Base-by-base conservation (phyloP, 2,329 filamentous ascomycete species). In the Penicillium sp. region DNA sequence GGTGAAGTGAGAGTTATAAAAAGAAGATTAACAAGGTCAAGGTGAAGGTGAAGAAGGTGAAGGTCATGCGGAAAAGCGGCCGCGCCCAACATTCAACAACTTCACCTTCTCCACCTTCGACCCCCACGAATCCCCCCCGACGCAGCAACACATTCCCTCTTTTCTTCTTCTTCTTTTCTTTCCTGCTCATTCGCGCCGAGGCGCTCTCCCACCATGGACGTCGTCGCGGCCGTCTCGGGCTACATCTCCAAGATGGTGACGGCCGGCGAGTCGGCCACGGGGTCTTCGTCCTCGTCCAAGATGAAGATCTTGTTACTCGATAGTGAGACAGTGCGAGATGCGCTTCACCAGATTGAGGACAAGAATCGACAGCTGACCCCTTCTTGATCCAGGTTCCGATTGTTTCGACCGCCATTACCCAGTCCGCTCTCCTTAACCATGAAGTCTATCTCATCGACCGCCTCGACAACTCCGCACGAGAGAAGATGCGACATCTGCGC, bases 231-330 rank as follows among this genome's bases (percentile, higher is more conserved):
- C 64, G 88, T 97, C 71, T 89, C 92, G 67, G 90, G 91, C 77
- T 99, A 99, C 81, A 89, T 99, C 81, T 89, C 88, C 74, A 96
- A 92, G 83, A 96, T 99, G 86, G 87, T 97, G 74, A 89, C 91
- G 62, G 86, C 86, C 62, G 90, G 90, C 69, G 92, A 96, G 79
- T 71, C 75, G 69, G 81, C 85, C 46, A 77, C 81, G 39, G 84
- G 85, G 54, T 67, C 71, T 56, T 83, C 85, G 40, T 82, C 87
- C 47, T 87, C 87, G 47, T 87, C 90, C 19, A 97, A 97, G 81
- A 99, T 99, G 94, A 99, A 99, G 86, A 94, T 97, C 57, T 80
- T 99, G 53, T 80, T 99, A 60, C 81, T 99, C 65, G 94, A 99
- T 75, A 88, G 86, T 76, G 94, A 97, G 76, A 99, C 94, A 62